Evolutionary conservation across 1,139 yeast genomes (phyloP).

Genomic region (Protomyces lactucae-debilis): DNA sequence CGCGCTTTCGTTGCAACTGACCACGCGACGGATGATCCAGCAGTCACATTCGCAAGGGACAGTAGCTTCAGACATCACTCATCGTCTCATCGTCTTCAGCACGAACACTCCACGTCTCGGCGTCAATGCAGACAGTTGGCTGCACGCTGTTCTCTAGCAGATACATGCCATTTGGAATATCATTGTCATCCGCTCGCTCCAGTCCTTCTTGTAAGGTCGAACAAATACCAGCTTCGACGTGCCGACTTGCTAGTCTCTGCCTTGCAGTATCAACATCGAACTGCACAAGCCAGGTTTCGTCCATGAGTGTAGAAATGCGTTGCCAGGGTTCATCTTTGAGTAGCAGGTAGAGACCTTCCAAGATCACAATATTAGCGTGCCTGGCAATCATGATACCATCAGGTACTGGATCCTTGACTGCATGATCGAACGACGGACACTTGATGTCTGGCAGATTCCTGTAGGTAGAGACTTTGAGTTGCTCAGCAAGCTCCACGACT

Average conservation of each 20-base stretch:
- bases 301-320: conserved; percentile 37
- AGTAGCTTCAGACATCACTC: background rate
- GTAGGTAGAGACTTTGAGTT: conserved; percentile 32
- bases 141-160: conserved; percentile 1
- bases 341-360: conserved; percentile 51
- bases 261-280: conserved; percentile 49
- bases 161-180: conserved; percentile 56
- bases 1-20: too few relatives aligned
- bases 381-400: conserved; percentile 48
- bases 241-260: conserved; percentile 63
- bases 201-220: conserved; percentile 54
- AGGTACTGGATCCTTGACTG: conserved; percentile 54
- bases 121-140: background rate
- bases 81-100: background rate
- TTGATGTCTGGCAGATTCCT: conserved; percentile 35
- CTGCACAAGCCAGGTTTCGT: conserved; percentile 41
- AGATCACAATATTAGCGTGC: conserved; percentile 48
- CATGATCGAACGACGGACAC: conserved; percentile 77
- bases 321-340: conserved; percentile 43
- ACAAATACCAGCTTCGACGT: conserved; percentile 60
- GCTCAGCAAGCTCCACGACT: conserved; percentile 42
- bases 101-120: background rate
- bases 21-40: too few relatives aligned
- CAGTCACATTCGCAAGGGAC: background rate
- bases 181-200: conserved; percentile 62